phyloP scores from a whole-genome alignment of 2,329 filamentous ascomycete species.

The Aspergillus luchuensis region DNA sequence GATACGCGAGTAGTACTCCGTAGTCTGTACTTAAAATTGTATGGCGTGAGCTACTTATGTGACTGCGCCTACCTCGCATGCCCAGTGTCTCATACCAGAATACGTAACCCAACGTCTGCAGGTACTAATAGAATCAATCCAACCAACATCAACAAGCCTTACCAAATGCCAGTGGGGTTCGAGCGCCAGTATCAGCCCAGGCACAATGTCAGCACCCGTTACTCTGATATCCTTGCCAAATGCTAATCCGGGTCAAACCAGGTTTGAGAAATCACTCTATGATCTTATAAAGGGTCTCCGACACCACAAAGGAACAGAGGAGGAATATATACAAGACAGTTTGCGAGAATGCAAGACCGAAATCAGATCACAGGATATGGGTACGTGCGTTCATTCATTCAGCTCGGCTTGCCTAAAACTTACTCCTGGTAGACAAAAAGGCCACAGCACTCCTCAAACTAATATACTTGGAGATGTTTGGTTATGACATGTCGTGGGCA shows the following conservation, averaged over 20 bases:
- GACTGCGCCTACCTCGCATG: neutral
- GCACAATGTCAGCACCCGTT: conserved; percentile 17
- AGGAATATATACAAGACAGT: conserved; percentile 90
- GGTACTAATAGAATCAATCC: neutral
- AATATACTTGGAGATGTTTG: conserved; percentile 98
- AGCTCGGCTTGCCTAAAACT: neutral
- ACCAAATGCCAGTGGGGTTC: neutral
- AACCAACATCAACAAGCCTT: neutral
- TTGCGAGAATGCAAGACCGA: conserved; percentile 94
- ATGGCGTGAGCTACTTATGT: neutral
- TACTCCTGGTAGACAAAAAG: conserved; percentile 71
- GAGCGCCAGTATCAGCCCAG: neutral
- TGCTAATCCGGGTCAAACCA: conserved; percentile 41
- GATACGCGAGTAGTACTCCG: neutral
- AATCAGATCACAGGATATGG: conserved; percentile 91
- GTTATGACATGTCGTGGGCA: conserved; percentile 99
- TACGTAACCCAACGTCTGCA: neutral
- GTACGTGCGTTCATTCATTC: conserved; percentile 50
- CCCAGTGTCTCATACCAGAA: neutral
- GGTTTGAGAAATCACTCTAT: conserved; percentile 99
- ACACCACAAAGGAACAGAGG: conserved; percentile 93
- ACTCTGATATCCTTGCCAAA: neutral
- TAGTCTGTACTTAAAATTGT: no score
- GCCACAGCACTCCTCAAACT: conserved; percentile 93
- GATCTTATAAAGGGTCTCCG: conserved; percentile 96